Conservation (phyloP, 345 rosid genomes). For the Bruguiera sexangula region DNA sequence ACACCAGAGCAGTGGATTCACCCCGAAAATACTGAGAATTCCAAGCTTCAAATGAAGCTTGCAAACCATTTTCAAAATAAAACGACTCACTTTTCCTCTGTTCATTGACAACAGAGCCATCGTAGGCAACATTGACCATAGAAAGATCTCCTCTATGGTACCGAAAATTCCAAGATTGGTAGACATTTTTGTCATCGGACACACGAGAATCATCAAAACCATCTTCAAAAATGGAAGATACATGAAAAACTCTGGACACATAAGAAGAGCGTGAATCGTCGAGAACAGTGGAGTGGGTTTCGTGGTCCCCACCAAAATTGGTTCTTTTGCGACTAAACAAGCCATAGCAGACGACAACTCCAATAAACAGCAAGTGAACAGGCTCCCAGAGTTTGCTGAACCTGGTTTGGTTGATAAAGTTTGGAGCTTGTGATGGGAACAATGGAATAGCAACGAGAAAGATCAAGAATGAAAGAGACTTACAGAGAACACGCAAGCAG, state of each 20-base stretch:
- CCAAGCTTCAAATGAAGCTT: conserved; percentile 46
- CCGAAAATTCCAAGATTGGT: conserved; percentile 13
- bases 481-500: conserved; percentile 41
- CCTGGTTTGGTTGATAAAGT: conserved; percentile 45
- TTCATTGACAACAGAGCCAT: conserved; percentile 14
- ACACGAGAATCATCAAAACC: conserved; percentile 43
- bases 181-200: conserved; percentile 32
- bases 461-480: conserved; percentile 43
- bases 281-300: conserved; percentile 10
- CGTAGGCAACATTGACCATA: background rate
- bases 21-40: conserved; percentile 54
- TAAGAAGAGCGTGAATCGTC: conserved; percentile 42
- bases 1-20: conserved; percentile 52
- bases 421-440: conserved; percentile 78
- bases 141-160: conserved; percentile 10
- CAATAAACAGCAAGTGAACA: conserved; percentile 57
- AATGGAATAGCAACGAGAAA: conserved; percentile 64
- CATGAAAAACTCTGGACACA: conserved; percentile 47
- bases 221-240: conserved; percentile 60
- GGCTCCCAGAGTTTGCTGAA: conserved; percentile 72
- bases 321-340: conserved; percentile 58
- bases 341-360: conserved; percentile 84
- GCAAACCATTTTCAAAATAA: conserved; percentile 28
- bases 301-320: conserved; percentile 32
- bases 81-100: conserved; percentile 23